Base-by-base conservation (phyloP, 257 asterid species). In the Solanum appendiculatum region DNA sequence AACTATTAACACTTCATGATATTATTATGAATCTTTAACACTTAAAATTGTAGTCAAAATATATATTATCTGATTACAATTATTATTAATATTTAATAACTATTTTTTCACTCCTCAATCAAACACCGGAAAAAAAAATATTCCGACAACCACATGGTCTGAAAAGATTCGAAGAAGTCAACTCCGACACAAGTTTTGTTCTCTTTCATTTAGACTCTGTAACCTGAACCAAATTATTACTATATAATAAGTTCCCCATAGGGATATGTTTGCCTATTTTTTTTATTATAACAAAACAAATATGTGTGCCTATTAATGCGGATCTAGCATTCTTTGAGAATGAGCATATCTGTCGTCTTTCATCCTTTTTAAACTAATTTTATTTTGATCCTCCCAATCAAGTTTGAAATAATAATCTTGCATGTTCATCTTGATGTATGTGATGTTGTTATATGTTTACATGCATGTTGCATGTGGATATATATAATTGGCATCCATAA, bases 331-430 rank as follows among this genome's bases (percentile, higher is more conserved):
- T 94, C 90, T 91, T 91, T 93, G 83, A 90, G 98, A 94, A 93
- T 94, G 94, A 93, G 96, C 78, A 94, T 94, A 93, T 94, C 95
- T 93, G 98, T 94, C 96, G 89, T 93, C 86, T 94, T 93, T 88
- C 90, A 82, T 77, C 85, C 60, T 60, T 60, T 18, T 34, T 27
- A 36, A 68, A 23, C 3, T 60, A 60, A n/a, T 60, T 9, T 42
- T 23, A 85, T 44, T 77, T 86, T 69, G 74, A 88, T 86, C 88
- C 37, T 64, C 86, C 90, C 58, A 40, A 75, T 75, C 68, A 78
- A 42, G 4, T 75, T 75, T 77, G 34, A 25, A 39, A 77, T 14
- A 75, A 3, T 75, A 23, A 39, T 37, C 54, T 37, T 72, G 69
- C 81, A 34, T 74, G 27, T 1, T 11, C 12, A 33, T 33, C 29